These are phyloP conservation scores for Clonostachys rosea DNA, from an alignment of 2,329 filamentous ascomycete species.

Conservation along the genomic window DNA sequence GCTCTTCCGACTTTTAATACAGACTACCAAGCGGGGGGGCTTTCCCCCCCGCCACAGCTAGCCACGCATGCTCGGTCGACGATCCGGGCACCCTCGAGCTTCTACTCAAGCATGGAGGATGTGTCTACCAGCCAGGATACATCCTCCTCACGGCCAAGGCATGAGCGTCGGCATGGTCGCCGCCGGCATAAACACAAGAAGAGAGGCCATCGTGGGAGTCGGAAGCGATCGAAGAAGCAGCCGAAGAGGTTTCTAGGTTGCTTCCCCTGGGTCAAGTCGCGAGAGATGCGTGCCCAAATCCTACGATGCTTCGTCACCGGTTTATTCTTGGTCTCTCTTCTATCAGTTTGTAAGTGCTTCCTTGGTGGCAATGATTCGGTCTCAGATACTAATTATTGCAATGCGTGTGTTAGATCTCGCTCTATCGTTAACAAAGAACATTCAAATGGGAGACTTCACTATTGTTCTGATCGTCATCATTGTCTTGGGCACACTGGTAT, in stretches of 20 bases:
- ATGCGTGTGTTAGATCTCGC: slow-evolving; percentile 57
- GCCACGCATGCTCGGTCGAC: neutral
- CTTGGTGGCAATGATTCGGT: neutral
- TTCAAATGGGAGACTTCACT: slow-evolving; percentile 67
- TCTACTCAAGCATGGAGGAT: neutral
- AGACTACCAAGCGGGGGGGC: neutral
- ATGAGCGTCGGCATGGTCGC: neutral
- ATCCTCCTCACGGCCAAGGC: neutral
- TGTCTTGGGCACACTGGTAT: slow-evolving; percentile 69
- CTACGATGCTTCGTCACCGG: slow-evolving; percentile 63
- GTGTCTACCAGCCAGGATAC: too few relatives aligned
- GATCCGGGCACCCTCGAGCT: neutral
- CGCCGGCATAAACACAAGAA: neutral
- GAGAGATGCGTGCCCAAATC: slow-evolving; percentile 48
- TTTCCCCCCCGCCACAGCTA: neutral
- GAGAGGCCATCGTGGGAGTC: neutral
- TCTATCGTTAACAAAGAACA: slow-evolving; percentile 61
- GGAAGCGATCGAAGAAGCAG: slow-evolving; percentile 29
- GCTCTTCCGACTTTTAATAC: neutral
- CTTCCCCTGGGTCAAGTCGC: slow-evolving; percentile 50
- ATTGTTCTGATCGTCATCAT: slow-evolving; percentile 77
- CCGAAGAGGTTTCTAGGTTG: slow-evolving; percentile 32
- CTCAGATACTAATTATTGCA: neutral
- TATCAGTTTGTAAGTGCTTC: slow-evolving; percentile 59
- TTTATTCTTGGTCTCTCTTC: slow-evolving; percentile 49